A percentile compares a stretch with the other conserved stretches of the same genome.
Conservation (phyloP, 2,329 filamentous ascomycete genomes). For the Pseudodiploospora longispora region DNA sequence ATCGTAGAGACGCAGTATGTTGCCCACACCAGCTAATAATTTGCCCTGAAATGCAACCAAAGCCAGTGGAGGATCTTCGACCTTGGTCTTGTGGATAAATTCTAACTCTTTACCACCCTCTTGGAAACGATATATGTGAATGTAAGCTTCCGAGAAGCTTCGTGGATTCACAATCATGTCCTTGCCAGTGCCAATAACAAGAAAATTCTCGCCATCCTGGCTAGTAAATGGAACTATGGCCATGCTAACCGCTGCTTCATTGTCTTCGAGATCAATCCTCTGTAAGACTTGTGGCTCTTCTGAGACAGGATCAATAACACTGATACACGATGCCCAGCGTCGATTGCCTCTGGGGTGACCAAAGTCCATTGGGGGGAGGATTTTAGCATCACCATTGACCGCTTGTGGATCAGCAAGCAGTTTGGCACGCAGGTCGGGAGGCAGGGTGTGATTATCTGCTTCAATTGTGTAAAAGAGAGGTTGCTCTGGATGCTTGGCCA, state of each 20-base stretch:
- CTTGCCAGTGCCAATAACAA: constrained; percentile 92
- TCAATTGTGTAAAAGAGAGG: constrained; percentile 92
- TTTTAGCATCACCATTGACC: constrained; percentile 63
- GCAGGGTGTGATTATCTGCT: constrained; percentile 84
- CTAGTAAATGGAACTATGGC: constrained; percentile 79
- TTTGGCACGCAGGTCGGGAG: constrained; percentile 66
- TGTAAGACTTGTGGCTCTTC: constrained; percentile 63
- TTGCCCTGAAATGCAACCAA: constrained; percentile 88
- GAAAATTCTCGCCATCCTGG: constrained; percentile 79
- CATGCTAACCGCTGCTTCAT: constrained; percentile 84
- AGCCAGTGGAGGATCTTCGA: constrained; percentile 84
- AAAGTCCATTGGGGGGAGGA: constrained; percentile 73
- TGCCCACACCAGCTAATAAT: constrained; percentile 76
- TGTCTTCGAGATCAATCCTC: constrained; percentile 75
- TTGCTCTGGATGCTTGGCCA: constrained; percentile 80
- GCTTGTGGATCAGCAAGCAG: constrained; percentile 64
- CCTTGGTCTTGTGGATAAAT: constrained; percentile 92
- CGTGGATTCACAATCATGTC: constrained; percentile 75
- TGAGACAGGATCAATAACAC: constrained; percentile 74
- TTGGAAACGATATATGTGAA: constrained; percentile 86
- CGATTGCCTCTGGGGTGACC: constrained; percentile 77
- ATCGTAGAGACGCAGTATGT: constrained; percentile 79
- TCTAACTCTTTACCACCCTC: constrained; percentile 83
- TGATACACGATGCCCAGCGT: constrained; percentile 94
- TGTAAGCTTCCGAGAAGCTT: constrained; percentile 69